phyloP scores from a whole-genome alignment of 2,329 filamentous ascomycete species.

The Corinectria fuckeliana region DNA sequence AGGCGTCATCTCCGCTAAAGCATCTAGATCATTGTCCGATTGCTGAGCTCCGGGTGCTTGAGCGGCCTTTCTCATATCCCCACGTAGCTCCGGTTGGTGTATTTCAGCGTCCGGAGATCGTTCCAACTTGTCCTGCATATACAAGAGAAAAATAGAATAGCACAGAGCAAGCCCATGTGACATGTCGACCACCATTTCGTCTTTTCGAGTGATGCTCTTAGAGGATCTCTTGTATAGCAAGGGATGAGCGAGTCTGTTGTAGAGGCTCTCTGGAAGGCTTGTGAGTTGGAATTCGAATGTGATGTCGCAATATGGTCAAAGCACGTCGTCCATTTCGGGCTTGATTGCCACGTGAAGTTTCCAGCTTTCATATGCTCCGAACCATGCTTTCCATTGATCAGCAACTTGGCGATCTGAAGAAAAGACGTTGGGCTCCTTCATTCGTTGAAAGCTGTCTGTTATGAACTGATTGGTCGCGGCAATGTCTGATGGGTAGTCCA shows the following conservation, averaged over 20 bases:
- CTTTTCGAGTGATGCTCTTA: conserved; percentile 1
- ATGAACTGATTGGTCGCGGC: conserved; percentile 6
- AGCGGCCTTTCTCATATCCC: neutral
- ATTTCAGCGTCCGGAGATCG: neutral
- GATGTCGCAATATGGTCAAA: neutral
- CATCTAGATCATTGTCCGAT: neutral
- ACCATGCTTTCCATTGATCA: neutral
- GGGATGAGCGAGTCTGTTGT: conserved; percentile 19
- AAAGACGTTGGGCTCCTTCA: neutral
- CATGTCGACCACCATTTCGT: conserved; percentile 22
- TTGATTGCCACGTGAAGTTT: neutral
- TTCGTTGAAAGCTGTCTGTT: neutral
- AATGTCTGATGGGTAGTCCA: conserved; percentile 14
- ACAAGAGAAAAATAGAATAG: conserved; percentile 12
- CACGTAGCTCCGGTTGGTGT: neutral
- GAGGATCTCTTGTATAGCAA: conserved; percentile 15
- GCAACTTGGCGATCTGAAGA: neutral
- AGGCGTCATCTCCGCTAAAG: neutral
- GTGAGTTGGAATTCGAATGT: conserved; percentile 24
- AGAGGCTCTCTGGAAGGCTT: conserved; percentile 15
- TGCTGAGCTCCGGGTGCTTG: neutral
- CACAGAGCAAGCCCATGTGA: conserved; percentile 10
- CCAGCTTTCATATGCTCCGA: neutral
- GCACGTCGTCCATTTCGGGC: neutral
- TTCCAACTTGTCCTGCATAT: conserved; percentile 4